A percentile compares a stretch with the other conserved stretches of the same genome.
Evolutionary conservation across 805 yeast species (phyloP).

Genomic region (Tanozyma kutaoensis): DNA sequence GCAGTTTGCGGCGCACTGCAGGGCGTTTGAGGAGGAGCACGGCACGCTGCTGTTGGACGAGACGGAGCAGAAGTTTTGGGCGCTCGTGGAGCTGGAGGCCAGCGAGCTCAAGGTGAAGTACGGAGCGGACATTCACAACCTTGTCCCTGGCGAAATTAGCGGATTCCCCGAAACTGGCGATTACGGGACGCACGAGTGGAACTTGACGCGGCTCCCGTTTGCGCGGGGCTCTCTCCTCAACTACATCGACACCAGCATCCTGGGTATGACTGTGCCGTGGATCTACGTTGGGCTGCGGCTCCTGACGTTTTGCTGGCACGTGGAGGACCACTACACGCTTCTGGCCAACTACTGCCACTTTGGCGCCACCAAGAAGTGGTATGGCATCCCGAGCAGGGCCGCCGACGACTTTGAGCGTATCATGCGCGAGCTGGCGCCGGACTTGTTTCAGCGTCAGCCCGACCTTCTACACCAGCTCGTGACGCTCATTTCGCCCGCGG

Average conservation of each 20-base stretch:
- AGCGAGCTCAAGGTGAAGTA: constrained; percentile 51
- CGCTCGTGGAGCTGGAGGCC: constrained; percentile 22
- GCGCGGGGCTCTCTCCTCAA: constrained; percentile 58
- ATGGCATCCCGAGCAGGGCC: constrained; percentile 65
- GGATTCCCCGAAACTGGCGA: constrained; percentile 34
- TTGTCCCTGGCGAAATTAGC: constrained; percentile 48
- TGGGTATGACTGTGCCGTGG: constrained; percentile 97
- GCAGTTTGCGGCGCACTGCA: constrained; percentile 48
- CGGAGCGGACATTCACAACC: constrained; percentile 77
- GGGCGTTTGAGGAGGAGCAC: constrained; percentile 33
- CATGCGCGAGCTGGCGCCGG: constrained; percentile 62
- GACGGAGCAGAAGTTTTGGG: constrained; percentile 63
- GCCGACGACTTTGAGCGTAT: constrained; percentile 53
- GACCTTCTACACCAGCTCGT: constrained; percentile 80
- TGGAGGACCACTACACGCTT: constrained; percentile 85
- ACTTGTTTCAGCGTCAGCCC: constrained; percentile 71
- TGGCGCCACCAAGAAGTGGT: constrained; percentile 90
- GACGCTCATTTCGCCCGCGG: constrained; percentile 63
- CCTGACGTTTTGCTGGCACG: constrained; percentile 94
- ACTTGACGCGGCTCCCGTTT: constrained; percentile 59
- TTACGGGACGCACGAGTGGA: constrained; percentile 57
- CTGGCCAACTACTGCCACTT: constrained; percentile 87
- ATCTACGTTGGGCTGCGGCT: constrained; percentile 79
- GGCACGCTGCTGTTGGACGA: constrained; percentile 21
- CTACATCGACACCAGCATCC: constrained; percentile 50